A percentile compares a stretch with the other conserved stretches of the same genome.
phyloP scores from a whole-genome alignment of 2,329 filamentous ascomycete species.

The Xylaria digitata region DNA sequence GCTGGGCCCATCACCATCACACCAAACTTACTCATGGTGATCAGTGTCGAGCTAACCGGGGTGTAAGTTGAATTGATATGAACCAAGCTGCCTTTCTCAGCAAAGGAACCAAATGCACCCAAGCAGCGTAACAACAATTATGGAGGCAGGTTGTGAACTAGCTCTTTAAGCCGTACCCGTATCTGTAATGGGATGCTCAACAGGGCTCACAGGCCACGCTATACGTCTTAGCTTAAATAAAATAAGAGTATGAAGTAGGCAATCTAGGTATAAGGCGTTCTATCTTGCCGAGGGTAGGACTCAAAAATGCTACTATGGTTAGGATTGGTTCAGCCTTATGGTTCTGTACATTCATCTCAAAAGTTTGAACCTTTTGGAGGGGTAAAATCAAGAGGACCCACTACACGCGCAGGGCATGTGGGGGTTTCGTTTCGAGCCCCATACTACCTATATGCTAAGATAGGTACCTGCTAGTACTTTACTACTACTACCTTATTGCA shows the following conservation, averaged over 20 bases:
- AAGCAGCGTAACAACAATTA: neutral
- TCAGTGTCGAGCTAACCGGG: neutral
- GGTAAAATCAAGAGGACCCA: constrained; percentile 25
- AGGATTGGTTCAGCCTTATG: constrained; percentile 29
- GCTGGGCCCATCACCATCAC: constrained; percentile 96
- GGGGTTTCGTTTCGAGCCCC: constrained; percentile 8
- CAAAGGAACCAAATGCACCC: neutral
- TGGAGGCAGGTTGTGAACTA: neutral
- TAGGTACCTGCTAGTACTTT: no score
- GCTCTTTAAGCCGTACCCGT: neutral
- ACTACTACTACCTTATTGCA: no score
- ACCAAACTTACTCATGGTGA: constrained; percentile 89
- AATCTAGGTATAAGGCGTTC: neutral
- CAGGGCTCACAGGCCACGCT: neutral
- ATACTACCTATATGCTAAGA: no score
- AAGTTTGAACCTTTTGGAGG: constrained; percentile 30
- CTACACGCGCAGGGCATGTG: constrained; percentile 4
- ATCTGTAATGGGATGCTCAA: neutral
- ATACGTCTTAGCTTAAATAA: neutral
- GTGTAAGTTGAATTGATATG: neutral
- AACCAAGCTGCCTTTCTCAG: neutral
- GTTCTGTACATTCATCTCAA: neutral
- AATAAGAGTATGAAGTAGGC: neutral
- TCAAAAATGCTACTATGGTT: neutral
- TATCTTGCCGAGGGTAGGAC: neutral